A percentile compares a stretch with the other conserved stretches of the same genome.
phyloP scores from a whole-genome alignment of 2,329 filamentous ascomycete species.

The Clonostachys rosea region DNA sequence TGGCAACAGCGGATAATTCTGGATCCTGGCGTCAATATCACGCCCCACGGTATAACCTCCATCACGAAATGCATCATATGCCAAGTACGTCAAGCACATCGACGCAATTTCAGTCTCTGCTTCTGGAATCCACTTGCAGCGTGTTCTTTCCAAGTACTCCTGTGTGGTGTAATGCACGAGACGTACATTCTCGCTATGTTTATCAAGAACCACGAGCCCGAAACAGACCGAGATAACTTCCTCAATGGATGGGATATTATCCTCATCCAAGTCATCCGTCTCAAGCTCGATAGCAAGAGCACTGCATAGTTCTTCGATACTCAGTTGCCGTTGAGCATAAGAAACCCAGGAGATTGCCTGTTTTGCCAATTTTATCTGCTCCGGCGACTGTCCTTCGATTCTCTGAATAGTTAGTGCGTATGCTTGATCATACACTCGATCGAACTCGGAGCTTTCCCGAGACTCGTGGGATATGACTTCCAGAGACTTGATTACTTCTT shows the following conservation, averaged over 20 bases:
- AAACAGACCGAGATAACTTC: slow-evolving; percentile 29
- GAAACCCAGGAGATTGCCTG: slow-evolving; percentile 33
- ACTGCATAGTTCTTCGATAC: slow-evolving; percentile 27
- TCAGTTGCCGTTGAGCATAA: slow-evolving; percentile 24
- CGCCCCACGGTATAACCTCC: no score
- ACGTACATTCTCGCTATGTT: slow-evolving; percentile 27
- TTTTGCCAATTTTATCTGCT: slow-evolving; percentile 25
- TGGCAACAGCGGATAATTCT: no score
- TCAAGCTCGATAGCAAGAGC: slow-evolving; percentile 31
- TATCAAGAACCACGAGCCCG: slow-evolving; percentile 33
- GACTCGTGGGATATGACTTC: slow-evolving; percentile 17
- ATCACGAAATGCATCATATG: slow-evolving; percentile 15
- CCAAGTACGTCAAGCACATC: slow-evolving; percentile 28
- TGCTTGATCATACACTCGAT: slow-evolving; percentile 18
- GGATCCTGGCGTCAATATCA: no score
- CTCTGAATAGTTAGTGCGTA: slow-evolving; percentile 36
- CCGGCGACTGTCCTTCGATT: slow-evolving; percentile 27
- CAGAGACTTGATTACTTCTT: slow-evolving; percentile 23
- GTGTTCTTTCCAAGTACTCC: slow-evolving; percentile 30
- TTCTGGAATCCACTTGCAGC: slow-evolving; percentile 14
- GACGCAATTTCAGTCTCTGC: slow-evolving; percentile 16
- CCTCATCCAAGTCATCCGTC: slow-evolving; percentile 18
- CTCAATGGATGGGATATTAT: slow-evolving; percentile 23
- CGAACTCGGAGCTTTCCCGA: slow-evolving; percentile 4
- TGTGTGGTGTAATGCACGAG: slow-evolving; percentile 40